Conservation (phyloP, 202 grass and related monocot genomes). For the Elaeis oleifera region DNA sequence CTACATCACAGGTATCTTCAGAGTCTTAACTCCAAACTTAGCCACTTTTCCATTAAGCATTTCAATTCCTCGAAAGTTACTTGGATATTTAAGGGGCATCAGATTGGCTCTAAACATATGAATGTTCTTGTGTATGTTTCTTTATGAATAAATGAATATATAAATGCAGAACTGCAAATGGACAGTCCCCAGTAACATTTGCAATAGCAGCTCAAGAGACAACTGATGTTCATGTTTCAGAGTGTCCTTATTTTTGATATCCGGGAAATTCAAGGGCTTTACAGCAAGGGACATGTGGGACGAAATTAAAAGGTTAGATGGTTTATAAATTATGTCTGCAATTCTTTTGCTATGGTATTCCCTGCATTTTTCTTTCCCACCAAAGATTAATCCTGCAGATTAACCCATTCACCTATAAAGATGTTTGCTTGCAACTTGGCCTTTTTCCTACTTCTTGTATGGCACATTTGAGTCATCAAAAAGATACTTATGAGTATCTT, state of each 20-base stretch:
- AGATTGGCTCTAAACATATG: no score
- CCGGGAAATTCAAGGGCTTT: constrained; percentile 30
- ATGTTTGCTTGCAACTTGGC: no score
- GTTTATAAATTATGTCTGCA: neutral
- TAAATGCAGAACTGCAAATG: constrained; percentile 45
- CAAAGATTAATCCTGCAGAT: neutral
- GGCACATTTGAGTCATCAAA: no score
- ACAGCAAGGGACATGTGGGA: constrained; percentile 68
- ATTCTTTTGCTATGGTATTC: neutral
- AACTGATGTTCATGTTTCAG: constrained; percentile 50
- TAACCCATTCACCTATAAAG: neutral
- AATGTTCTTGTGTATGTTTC: neutral
- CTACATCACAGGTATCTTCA: constrained; percentile 64
- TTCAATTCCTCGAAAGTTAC: no score
- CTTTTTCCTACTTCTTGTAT: no score
- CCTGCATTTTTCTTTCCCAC: neutral
- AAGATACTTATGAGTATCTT: no score
- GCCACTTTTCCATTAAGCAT: neutral
- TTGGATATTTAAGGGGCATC: no score
- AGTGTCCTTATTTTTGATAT: constrained; percentile 57
- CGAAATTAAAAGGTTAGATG: constrained; percentile 56
- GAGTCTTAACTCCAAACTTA: neutral
- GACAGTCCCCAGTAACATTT: constrained; percentile 60
- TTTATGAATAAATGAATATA: constrained; percentile 4
- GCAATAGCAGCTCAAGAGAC: constrained; percentile 66